Evolutionary conservation across 768 basidiomycete genomes (phyloP).

Genomic region (Termitomyces sp.): DNA sequence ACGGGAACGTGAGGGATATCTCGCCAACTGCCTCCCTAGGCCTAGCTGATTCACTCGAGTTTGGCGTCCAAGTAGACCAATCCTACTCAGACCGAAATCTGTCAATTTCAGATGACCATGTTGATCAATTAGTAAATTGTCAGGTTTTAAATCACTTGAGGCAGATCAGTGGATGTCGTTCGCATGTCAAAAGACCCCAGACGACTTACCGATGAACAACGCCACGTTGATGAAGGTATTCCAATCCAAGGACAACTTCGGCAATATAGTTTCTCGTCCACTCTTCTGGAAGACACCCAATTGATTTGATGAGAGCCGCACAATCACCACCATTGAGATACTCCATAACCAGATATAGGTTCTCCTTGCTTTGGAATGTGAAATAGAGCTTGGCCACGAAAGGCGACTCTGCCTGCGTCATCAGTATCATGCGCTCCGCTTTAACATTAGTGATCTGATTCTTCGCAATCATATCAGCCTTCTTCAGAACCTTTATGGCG

Average conservation of each 20-base stretch:
- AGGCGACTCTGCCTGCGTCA: constrained; percentile 98
- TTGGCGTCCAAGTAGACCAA: constrained; percentile 97
- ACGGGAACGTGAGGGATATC: constrained; percentile 69
- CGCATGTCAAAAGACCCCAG: not conserved
- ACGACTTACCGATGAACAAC: constrained; percentile 89
- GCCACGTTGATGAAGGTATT: constrained; percentile 93
- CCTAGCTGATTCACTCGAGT: constrained; percentile 66
- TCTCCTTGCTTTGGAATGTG: constrained; percentile 99
- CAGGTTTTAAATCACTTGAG: constrained; percentile 91
- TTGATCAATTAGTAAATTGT: constrained; percentile 95
- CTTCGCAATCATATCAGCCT: constrained; percentile 99
- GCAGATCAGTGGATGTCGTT: constrained; percentile 3
- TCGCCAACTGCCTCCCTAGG: constrained; percentile 40
- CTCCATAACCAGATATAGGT: constrained; percentile 98
- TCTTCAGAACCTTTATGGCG: constrained; percentile 99
- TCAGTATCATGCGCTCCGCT: constrained; percentile 98
- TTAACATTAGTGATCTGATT: constrained; percentile 99
- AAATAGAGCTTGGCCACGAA: constrained; percentile 98
- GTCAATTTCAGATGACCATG: constrained; percentile 97
- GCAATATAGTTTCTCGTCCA: constrained; percentile 97
- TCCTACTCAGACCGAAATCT: constrained; percentile 95
- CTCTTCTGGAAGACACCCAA: constrained; percentile 92
- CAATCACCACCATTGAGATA: constrained; percentile 99
- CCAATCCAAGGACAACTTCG: constrained; percentile 91
- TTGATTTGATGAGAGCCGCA: constrained; percentile 91